These are phyloP conservation scores for Toxoplasma gondii DNA, from an alignment of 169 alveolate genomes.

Conservation along the genomic window DNA sequence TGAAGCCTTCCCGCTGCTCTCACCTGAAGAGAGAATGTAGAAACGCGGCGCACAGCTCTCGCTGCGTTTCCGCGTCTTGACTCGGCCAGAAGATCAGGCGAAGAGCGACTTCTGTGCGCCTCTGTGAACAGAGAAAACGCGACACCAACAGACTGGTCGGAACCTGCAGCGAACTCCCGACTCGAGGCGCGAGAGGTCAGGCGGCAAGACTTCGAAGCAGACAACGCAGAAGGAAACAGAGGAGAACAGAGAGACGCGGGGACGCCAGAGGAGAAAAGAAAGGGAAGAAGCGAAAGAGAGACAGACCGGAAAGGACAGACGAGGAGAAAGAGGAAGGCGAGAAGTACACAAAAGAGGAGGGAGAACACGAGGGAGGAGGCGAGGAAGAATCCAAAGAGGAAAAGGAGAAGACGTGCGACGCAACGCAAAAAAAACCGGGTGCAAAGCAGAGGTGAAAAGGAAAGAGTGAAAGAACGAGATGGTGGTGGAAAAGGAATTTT, in stretches of 20 bases:
- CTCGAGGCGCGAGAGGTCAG: background rate
- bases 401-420: too few species aligned
- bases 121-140: background rate
- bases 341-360: background rate
- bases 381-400: too few species aligned
- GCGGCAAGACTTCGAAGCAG: background rate
- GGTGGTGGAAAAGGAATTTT: too few species aligned
- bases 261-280: background rate
- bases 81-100: slow-evolving; percentile 19
- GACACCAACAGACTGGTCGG: background rate
- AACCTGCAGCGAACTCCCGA: background rate
- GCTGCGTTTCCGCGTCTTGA: background rate
- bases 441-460: too few species aligned
- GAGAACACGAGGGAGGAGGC: too few species aligned
- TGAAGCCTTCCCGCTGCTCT: too few species aligned
- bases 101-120: background rate
- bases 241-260: background rate
- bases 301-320: background rate
- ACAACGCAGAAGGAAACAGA: background rate
- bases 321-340: background rate
- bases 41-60: background rate
- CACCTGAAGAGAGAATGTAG: slow-evolving; percentile 17
- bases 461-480: background rate
- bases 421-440: too few species aligned
- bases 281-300: background rate